These are phyloP conservation scores for Anethum foeniculum DNA, from an alignment of 140 eudicot species.

Conservation along the genomic window DNA sequence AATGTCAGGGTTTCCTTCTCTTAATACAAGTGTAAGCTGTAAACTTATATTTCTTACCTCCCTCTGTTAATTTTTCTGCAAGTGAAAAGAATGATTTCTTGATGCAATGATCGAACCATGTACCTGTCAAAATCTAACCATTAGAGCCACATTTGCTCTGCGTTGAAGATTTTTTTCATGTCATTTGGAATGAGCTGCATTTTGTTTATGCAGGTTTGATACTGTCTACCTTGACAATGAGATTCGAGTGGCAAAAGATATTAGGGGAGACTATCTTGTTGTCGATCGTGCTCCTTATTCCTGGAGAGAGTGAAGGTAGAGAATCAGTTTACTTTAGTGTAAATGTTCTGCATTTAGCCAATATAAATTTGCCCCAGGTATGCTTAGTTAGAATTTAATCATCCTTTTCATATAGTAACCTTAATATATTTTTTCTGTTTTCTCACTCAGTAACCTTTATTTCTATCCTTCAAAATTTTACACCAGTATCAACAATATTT, in stretches of 20 bases:
- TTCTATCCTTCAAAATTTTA: neutral
- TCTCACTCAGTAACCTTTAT: neutral
- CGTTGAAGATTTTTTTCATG: neutral
- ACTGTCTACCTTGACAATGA: conserved; percentile 70
- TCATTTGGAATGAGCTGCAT: neutral
- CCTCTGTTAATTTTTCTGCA: neutral
- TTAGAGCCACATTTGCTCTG: conserved; percentile 46
- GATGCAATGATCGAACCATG: conserved; percentile 59
- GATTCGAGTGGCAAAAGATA: conserved; percentile 78
- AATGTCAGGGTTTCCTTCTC: neutral
- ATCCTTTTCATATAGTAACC: neutral
- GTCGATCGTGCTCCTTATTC: conserved; percentile 86
- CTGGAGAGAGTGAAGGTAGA: conserved; percentile 63
- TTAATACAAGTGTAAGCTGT: neutral
- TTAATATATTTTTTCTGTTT: neutral
- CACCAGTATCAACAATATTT: neutral
- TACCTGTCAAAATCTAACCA: conserved; percentile 62
- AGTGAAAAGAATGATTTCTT: conserved; percentile 15
- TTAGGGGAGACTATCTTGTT: conserved; percentile 75
- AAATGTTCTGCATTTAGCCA: neutral
- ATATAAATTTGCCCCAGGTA: neutral
- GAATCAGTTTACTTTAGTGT: neutral
- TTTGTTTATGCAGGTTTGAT: conserved; percentile 61
- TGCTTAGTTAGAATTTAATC: neutral
- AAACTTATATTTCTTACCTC: neutral